Conservation (phyloP, 805 yeast species). For the Clavispora fructus region DNA sequence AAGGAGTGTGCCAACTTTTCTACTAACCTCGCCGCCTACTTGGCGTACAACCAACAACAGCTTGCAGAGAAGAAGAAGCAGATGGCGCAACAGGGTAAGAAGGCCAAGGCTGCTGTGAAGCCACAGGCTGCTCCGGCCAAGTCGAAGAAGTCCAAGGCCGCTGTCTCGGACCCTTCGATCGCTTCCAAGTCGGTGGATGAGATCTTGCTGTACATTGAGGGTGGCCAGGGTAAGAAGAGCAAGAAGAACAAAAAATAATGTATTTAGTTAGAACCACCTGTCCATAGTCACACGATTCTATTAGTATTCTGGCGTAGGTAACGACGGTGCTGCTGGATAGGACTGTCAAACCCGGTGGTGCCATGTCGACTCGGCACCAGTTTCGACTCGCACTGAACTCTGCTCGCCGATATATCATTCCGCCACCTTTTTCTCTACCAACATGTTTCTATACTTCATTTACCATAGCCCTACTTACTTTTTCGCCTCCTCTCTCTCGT, state of each 20-base stretch:
- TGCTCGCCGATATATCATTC: too few species aligned
- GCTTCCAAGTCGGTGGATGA: slow-evolving; percentile 68
- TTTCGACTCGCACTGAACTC: too few species aligned
- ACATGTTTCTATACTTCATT: too few species aligned
- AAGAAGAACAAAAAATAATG: slow-evolving; percentile 8
- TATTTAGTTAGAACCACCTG: not conserved
- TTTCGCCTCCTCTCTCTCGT: not conserved
- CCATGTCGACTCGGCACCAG: too few species aligned
- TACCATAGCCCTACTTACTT: not conserved
- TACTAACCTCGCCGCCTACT: slow-evolving; percentile 47
- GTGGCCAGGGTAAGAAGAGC: slow-evolving; percentile 28
- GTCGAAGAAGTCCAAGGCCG: slow-evolving; percentile 11
- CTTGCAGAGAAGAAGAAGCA: slow-evolving; percentile 27
- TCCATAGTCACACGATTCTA: not conserved
- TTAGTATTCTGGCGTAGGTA: not conserved
- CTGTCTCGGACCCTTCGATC: slow-evolving; percentile 43
- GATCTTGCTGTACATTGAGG: slow-evolving; percentile 66
- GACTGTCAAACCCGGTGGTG: too few species aligned
- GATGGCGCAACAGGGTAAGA: slow-evolving; percentile 13
- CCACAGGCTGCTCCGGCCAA: slow-evolving; percentile 5
- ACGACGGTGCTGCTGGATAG: too few species aligned
- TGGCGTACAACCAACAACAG: slow-evolving; percentile 40
- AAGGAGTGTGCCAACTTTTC: slow-evolving; percentile 65
- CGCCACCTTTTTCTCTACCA: too few species aligned
- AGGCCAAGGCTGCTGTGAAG: slow-evolving; percentile 16